phyloP scores from a whole-genome alignment of 202 grass and related monocot genomes.

The Miscanthus sacchariflorus region DNA sequence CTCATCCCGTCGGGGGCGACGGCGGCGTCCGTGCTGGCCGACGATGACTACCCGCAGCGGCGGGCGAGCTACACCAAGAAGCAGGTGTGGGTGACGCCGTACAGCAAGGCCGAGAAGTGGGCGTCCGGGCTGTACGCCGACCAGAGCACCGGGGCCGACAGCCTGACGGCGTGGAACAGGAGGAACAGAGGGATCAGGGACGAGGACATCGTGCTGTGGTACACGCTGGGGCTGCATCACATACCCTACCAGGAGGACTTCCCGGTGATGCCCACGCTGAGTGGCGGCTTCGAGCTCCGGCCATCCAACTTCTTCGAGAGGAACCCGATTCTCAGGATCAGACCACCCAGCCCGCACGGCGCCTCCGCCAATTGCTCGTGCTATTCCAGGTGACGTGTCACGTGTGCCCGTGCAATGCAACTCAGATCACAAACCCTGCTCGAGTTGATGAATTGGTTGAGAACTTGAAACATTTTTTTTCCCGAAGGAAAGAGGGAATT shows the following conservation, averaged over 20 bases:
- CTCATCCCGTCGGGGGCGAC: conserved; percentile 53
- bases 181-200: conserved; percentile 55
- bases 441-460: not conserved
- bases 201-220: conserved; percentile 84
- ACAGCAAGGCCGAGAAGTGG: conserved; percentile 69
- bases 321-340: conserved; percentile 57
- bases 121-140: conserved; percentile 60
- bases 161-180: conserved; percentile 49
- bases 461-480: too few species aligned
- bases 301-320: conserved; percentile 88
- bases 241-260: conserved; percentile 90
- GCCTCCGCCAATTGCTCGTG: conserved; percentile 35
- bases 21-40: conserved; percentile 63
- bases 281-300: conserved; percentile 71
- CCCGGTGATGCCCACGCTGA: conserved; percentile 74
- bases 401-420: not conserved
- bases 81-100: conserved; percentile 77
- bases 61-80: conserved; percentile 66
- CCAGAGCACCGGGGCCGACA: conserved; percentile 63
- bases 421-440: not conserved
- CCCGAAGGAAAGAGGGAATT: too few species aligned
- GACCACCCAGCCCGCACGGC: not conserved
- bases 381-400: conserved; percentile 3
- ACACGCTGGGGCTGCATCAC: conserved; percentile 80
- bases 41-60: conserved; percentile 74